Conservation (phyloP, 2,329 filamentous ascomycete species). For the Penicillium sp. region DNA sequence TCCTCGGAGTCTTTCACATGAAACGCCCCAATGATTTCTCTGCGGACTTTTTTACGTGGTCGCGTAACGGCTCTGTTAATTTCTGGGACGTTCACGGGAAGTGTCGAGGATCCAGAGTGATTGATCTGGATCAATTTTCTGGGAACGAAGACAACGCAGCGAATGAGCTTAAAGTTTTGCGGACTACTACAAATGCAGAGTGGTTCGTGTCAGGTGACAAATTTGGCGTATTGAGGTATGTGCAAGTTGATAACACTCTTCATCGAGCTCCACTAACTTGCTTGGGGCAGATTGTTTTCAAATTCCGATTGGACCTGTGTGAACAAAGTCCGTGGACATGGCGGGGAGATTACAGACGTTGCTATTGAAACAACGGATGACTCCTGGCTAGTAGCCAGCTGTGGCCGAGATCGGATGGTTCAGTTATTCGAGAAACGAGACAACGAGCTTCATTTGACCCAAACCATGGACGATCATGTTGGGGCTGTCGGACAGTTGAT, state of each 20-base stretch:
- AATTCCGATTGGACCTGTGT: conserved; percentile 60
- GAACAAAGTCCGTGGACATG: conserved; percentile 80
- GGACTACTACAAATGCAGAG: conserved; percentile 61
- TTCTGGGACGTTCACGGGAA: conserved; percentile 79
- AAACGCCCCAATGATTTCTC: conserved; percentile 59
- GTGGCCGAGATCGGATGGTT: conserved; percentile 85
- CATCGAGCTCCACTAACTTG: conserved; percentile 18
- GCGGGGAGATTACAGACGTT: conserved; percentile 80
- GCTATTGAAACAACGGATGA: conserved; percentile 66
- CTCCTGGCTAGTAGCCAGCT: conserved; percentile 72
- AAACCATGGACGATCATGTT: conserved; percentile 89
- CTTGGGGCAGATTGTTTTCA: conserved; percentile 29
- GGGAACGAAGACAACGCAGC: conserved; percentile 44
- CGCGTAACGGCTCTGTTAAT: conserved; percentile 73
- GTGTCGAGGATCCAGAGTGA: conserved; percentile 63
- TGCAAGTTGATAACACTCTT: neutral
- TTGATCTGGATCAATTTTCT: conserved; percentile 67
- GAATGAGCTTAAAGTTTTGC: conserved; percentile 62
- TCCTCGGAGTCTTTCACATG: conserved; percentile 72
- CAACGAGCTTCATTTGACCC: conserved; percentile 72
- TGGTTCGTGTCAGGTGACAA: conserved; percentile 82
- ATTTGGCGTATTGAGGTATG: conserved; percentile 71
- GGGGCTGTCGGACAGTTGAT: conserved; percentile 79
- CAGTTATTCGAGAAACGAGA: conserved; percentile 74
- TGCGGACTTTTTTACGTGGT: conserved; percentile 87